A percentile compares a stretch with the other conserved stretches of the same genome.
These are phyloP conservation scores for Selaginella tamariscina DNA, from an alignment of 75 land plant species.

Conservation along the genomic window DNA sequence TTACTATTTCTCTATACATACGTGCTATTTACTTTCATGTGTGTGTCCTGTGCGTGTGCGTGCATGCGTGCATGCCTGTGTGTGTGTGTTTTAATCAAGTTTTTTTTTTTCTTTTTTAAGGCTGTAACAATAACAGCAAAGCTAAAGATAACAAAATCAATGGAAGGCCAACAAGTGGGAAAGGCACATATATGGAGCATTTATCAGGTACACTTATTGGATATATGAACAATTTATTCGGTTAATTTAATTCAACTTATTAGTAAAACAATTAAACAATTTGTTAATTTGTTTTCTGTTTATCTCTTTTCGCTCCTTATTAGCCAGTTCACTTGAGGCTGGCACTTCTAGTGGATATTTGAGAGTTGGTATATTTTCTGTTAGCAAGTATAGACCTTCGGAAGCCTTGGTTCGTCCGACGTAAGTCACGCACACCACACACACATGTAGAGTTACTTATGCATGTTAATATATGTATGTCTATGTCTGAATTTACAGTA, in stretches of 20 bases:
- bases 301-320: background rate
- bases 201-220: slow-evolving; percentile 14
- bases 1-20: too few species aligned
- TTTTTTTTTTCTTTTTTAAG: background rate
- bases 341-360: slow-evolving; percentile 14
- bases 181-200: slow-evolving; percentile 13
- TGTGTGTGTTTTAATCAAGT: background rate
- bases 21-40: too few species aligned
- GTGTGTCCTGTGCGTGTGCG: too few species aligned
- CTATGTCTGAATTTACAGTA: slow-evolving; percentile 8
- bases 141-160: slow-evolving; percentile 4
- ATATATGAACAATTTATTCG: background rate
- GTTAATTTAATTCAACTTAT: background rate
- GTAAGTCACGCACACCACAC: background rate
- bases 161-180: background rate
- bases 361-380: slow-evolving; percentile 16
- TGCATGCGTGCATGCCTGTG: too few species aligned
- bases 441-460: background rate
- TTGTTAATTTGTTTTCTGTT: background rate
- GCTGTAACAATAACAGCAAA: slow-evolving; percentile 4
- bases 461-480: background rate
- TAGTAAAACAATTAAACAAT: too few species aligned
- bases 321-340: slow-evolving; percentile 18
- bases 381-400: slow-evolving; percentile 7
- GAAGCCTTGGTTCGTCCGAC: slow-evolving; percentile 22